Base-by-base conservation (phyloP, 2,329 filamentous ascomycete species). In the Colletotrichum horii region DNA sequence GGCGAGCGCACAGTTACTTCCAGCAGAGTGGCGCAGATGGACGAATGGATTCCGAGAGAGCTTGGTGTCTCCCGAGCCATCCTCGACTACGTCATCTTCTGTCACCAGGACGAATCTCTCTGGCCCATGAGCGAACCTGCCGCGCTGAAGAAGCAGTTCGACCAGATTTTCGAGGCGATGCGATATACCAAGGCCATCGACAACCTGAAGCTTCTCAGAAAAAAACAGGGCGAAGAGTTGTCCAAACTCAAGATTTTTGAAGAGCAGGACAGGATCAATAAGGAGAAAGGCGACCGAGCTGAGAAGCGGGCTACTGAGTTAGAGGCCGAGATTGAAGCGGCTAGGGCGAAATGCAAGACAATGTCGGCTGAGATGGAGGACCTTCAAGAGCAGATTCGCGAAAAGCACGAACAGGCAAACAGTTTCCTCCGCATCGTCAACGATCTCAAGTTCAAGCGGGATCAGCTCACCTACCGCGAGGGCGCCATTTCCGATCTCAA, bases 181-280 rank as follows among this genome's bases (percentile, higher is more conserved):
- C 98, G 98, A 83, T 99, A 98, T 84, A 98, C 96, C 38, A 98
- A 98, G 81, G 97, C 96, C 22, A 98, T 99, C 76, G 96, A 98
- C 61, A 98, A 98, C 83, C 94, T 99, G 82, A 98, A 98, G 82
- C 83, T 93, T 12, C 88, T 98, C 66, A 91, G 94, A 52, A 99
- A 98, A 85, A 94, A 93, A 78, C 93, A 98, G 78, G 94, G 93
- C 43, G 92, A 94, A 77, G 91, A 96, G 76, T 89, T 98, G 12
- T 90, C 88, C 19, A 91, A 93, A 76, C 90, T 94, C 73, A 95
- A 95, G 80, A 91, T 94, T 58, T 90, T 94, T 75, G 95, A 98
- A 82, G 89, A 92, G 55, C 91, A 96, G 78, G 93, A 94, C 78
- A 97, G 97, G 83, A 87, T 91, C 62, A 94, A 97, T 83, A 98